Evolutionary conservation across 208 protist species (phyloP), one percentile per base, ranked within the genome.

Genomic region (Crithidia brevicula): DNA sequence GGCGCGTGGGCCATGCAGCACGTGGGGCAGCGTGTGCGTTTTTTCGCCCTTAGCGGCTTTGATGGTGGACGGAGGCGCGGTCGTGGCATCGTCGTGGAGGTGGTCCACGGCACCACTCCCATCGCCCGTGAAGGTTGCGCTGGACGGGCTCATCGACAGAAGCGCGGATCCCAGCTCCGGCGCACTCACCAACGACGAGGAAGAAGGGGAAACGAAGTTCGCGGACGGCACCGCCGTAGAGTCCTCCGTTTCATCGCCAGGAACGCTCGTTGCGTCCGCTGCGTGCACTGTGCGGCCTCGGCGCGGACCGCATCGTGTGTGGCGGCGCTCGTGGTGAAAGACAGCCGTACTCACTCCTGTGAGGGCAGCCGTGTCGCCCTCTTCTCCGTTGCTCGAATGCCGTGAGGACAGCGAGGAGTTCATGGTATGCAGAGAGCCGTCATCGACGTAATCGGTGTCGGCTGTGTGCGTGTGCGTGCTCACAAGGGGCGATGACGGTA

Each of bases 341-440:
- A 20, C 36, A 1, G 47, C 22, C 15, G 34, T 31, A 30, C 40
- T 46, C n/a, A 9, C 46, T 28, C 59, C 46, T 2, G 59, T 65
- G 31, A 42, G 59, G 22, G 45, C 31, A 20, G 25, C 22, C 43
- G 18, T 33, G 1, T 28, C 30, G 7, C 28, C 43, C 18, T 36
- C 58, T 4, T 54, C 31, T 27, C 40, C 33, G 51, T 46, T 33
- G 18, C 30, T 61, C 23, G 22, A 33, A 20, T 36, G 20, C 1
- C 51, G 36, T 5, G 52, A 56, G 28, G 62, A 60, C 28, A 69
- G 54, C 28, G 59, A 74, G 28, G 70, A 76, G 34, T 58, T 47
- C 62, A 76, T 68, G 11, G 70, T 69, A 62, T 69, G 70, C 47
- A 76, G 56, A 5, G 70, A 76, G 36, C 16, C 53, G 46, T 34